A percentile compares a stretch with the other conserved stretches of the same genome.
phyloP scores from a whole-genome alignment of 2,329 filamentous ascomycete genomes.

The Lasiodiplodia theobromae region DNA sequence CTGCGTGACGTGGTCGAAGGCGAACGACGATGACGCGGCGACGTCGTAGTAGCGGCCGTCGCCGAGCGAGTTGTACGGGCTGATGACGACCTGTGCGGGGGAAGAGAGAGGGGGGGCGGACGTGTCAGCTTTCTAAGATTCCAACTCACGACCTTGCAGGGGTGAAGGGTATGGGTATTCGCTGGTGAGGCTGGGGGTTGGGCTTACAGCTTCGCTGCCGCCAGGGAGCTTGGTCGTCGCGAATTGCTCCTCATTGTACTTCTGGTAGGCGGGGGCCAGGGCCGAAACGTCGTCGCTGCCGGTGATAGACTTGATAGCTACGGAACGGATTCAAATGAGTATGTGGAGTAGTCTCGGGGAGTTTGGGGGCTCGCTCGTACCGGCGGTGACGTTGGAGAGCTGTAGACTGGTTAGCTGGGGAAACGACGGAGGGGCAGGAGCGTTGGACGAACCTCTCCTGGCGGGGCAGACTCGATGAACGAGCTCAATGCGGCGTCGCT shows the following conservation, averaged over 20 bases:
- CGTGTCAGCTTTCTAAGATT: background rate
- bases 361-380: slow-evolving; percentile 55
- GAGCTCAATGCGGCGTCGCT: slow-evolving; percentile 62
- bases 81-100: slow-evolving; percentile 71
- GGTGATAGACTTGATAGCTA: slow-evolving; percentile 90
- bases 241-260: slow-evolving; percentile 97
- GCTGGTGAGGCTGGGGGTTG: background rate
- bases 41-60: slow-evolving; percentile 88
- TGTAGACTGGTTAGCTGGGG: slow-evolving; percentile 50
- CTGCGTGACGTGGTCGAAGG: slow-evolving; percentile 82
- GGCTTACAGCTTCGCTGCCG: slow-evolving; percentile 74
- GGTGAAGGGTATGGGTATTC: background rate
- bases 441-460: slow-evolving; percentile 79
- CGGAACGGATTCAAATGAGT: slow-evolving; percentile 15
- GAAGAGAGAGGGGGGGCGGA: too few relatives aligned
- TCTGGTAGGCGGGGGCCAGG: slow-evolving; percentile 83
- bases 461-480: slow-evolving; percentile 92
- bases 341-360: background rate
- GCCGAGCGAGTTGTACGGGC: slow-evolving; percentile 82
- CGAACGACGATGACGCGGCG: slow-evolving; percentile 85
- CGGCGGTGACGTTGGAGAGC: slow-evolving; percentile 88
- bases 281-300: slow-evolving; percentile 71
- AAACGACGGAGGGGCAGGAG: slow-evolving; percentile 22
- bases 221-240: slow-evolving; percentile 88
- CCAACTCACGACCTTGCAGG: too few relatives aligned